A percentile compares a stretch with the other conserved stretches of the same genome.
phyloP scores from a whole-genome alignment of 139 green algal species.

The Volvox reticuliferus region DNA sequence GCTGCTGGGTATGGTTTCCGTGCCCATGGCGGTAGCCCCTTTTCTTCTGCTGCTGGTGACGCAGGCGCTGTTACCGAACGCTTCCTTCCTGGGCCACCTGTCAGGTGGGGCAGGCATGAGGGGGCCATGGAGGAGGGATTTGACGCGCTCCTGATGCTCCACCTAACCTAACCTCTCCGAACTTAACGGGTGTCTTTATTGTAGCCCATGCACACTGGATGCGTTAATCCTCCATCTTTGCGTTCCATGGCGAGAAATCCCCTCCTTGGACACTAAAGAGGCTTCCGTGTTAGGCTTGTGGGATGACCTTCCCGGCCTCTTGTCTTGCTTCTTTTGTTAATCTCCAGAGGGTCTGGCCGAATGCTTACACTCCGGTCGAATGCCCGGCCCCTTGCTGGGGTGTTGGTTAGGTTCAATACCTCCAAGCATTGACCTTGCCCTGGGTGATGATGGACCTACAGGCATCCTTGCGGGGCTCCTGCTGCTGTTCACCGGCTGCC shows the following conservation, averaged over 20 bases:
- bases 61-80: constrained; percentile 5
- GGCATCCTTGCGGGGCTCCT: constrained; percentile 77
- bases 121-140: not conserved
- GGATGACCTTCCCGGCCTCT: too few species aligned
- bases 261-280: too few species aligned
- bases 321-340: too few species aligned
- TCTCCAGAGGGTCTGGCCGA: too few species aligned
- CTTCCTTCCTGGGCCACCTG: constrained; percentile 65
- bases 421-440: too few species aligned
- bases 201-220: not conserved
- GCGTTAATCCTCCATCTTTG: not conserved
- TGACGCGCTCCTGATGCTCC: not conserved
- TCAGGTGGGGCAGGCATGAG: not conserved
- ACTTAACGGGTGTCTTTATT: not conserved
- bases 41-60: constrained; percentile 32
- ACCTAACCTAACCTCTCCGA: not conserved
- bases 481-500: constrained; percentile 56
- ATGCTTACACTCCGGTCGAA: too few species aligned
- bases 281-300: too few species aligned
- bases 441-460: not conserved
- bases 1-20: constrained; percentile 63
- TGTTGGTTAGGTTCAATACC: too few species aligned
- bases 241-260: too few species aligned
- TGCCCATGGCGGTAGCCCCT: constrained; percentile 69
- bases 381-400: too few species aligned